phyloP scores from a whole-genome alignment of 805 yeast species.

The Metschnikowia peoriensis region DNA sequence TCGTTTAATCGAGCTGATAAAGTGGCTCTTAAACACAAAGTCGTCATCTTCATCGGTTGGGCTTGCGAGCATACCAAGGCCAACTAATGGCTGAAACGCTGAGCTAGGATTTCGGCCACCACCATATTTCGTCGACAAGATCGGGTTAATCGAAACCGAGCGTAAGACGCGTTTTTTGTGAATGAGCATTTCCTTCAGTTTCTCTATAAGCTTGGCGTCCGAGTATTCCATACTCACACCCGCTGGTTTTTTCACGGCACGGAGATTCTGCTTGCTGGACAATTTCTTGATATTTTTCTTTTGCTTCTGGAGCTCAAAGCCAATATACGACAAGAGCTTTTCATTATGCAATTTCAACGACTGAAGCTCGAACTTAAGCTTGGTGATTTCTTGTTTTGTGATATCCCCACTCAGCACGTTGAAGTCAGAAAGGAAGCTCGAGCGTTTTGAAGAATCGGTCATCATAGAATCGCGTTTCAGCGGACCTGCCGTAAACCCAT shows the following conservation, averaged over 20 bases:
- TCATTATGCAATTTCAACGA: slow-evolving; percentile 55
- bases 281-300: slow-evolving; percentile 41
- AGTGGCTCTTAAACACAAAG: slow-evolving; percentile 18
- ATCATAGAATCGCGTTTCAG: slow-evolving; percentile 19
- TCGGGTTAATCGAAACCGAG: slow-evolving; percentile 33
- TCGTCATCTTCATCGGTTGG: slow-evolving; percentile 16
- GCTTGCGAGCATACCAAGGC: slow-evolving; percentile 9
- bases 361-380: slow-evolving; percentile 51
- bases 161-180: slow-evolving; percentile 43
- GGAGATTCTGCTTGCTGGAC: slow-evolving; percentile 35
- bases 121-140: slow-evolving; percentile 13
- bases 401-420: slow-evolving; percentile 23
- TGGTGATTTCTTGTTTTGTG: slow-evolving; percentile 48
- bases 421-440: slow-evolving; percentile 27
- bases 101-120: slow-evolving; percentile 1
- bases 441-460: slow-evolving; percentile 31
- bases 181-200: slow-evolving; percentile 45
- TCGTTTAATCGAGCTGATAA: slow-evolving; percentile 12
- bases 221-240: slow-evolving; percentile 43
- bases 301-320: slow-evolving; percentile 52
- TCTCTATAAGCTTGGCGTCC: slow-evolving; percentile 51
- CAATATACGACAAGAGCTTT: slow-evolving; percentile 54
- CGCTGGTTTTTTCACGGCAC: slow-evolving; percentile 19
- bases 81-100: slow-evolving; percentile 11
- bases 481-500: slow-evolving; percentile 23